A percentile compares a stretch with the other conserved stretches of the same genome.
Conservation (phyloP, 2,329 filamentous ascomycete species). For the Phialophora tarda region DNA sequence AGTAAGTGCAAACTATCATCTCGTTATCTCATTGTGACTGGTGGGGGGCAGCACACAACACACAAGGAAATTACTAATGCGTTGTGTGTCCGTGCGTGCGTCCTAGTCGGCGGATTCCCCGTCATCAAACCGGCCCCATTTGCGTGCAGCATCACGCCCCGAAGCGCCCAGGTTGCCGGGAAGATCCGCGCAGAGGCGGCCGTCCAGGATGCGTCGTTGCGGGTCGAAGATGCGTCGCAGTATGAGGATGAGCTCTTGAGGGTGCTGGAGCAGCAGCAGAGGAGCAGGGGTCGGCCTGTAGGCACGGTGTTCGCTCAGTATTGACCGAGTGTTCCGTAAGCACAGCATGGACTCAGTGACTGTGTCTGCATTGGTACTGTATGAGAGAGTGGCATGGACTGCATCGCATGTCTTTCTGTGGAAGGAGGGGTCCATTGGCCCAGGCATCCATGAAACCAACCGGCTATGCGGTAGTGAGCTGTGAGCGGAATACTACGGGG, state of each 20-base stretch:
- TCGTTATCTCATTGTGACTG: too few species aligned
- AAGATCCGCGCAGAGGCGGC: constrained; percentile 10
- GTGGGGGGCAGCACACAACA: too few species aligned
- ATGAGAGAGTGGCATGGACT: too few species aligned
- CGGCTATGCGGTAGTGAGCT: too few species aligned
- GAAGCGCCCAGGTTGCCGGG: background rate
- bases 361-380: too few species aligned
- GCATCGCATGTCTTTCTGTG: too few species aligned
- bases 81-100: too few species aligned
- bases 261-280: background rate
- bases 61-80: too few species aligned
- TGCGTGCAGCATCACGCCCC: constrained; percentile 16
- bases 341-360: too few species aligned
- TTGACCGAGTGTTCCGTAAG: background rate
- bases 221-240: constrained; percentile 11
- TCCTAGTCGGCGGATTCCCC: constrained; percentile 5
- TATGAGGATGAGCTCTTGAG: constrained; percentile 1
- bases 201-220: background rate
- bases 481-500: too few species aligned
- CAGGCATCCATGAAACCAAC: too few species aligned
- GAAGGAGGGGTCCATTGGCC: too few species aligned
- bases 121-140: constrained; percentile 9
- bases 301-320: background rate
- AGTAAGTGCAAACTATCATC: constrained; percentile 21
- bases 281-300: background rate